A percentile compares a stretch with the other conserved stretches of the same genome.
These are phyloP conservation scores for Candida insectalens DNA, from an alignment of 805 yeast species.

Conservation along the genomic window DNA sequence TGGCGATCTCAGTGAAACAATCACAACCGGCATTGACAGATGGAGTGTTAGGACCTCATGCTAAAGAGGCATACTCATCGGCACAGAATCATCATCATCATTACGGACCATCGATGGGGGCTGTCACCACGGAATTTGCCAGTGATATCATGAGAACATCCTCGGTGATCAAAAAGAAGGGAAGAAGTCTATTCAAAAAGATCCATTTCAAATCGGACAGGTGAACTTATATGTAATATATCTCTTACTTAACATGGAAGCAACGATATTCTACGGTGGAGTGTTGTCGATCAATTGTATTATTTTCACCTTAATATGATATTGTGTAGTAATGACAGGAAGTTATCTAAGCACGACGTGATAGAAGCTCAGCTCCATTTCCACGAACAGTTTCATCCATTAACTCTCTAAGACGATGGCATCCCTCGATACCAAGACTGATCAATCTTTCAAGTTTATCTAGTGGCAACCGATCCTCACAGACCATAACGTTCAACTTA, in stretches of 20 bases:
- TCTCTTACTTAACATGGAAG: no score
- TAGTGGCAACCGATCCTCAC: constrained; percentile 79
- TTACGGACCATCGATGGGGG: neutral
- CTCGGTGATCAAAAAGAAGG: constrained; percentile 16
- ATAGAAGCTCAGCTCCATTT: constrained; percentile 49
- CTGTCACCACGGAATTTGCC: constrained; percentile 22
- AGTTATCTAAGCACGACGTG: neutral
- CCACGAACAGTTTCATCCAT: constrained; percentile 81
- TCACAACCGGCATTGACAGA: constrained; percentile 6
- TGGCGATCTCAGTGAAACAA: constrained; percentile 17
- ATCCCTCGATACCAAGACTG: constrained; percentile 80
- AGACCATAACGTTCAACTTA: constrained; percentile 62
- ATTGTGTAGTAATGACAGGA: neutral
- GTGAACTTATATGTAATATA: no score
- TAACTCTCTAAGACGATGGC: constrained; percentile 68
- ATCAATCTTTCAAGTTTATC: constrained; percentile 70
- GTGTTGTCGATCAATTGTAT: neutral
- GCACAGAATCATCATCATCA: constrained; percentile 4
- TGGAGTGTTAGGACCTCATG: constrained; percentile 36
- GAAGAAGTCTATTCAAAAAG: constrained; percentile 17
- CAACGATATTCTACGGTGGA: no score
- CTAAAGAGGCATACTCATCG: constrained; percentile 55
- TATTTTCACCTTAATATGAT: neutral
- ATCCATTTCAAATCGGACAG: constrained; percentile 13
- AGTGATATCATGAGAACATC: constrained; percentile 30